Evolutionary conservation across 805 yeast species (phyloP).

Genomic region (Suhomyces vadensis): DNA sequence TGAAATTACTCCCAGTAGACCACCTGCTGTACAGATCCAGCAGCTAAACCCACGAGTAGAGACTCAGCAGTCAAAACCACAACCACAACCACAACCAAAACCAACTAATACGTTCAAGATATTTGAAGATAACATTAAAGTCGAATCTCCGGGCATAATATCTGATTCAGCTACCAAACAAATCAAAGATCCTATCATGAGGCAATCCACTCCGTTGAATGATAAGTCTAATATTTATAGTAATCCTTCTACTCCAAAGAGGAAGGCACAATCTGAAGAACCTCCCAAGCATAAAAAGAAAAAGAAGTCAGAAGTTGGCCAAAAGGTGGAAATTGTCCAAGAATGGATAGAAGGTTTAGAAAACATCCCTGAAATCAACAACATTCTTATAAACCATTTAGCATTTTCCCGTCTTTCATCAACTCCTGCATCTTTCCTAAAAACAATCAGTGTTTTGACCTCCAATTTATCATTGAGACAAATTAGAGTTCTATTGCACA

Average conservation of each 20-base stretch:
- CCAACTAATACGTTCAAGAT: conserved; percentile 10
- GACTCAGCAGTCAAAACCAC: not conserved
- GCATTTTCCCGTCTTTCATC: conserved; percentile 89
- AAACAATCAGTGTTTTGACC: conserved; percentile 58
- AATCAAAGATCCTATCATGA: conserved; percentile 10
- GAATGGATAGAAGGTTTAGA: conserved; percentile 26
- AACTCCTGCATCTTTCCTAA: conserved; percentile 76
- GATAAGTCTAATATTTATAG: conserved; percentile 28
- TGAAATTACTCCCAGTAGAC: conserved; percentile 11
- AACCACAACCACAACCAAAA: not conserved
- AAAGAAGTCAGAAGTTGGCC: conserved; percentile 27
- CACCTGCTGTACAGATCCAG: not conserved
- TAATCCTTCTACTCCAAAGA: conserved; percentile 18
- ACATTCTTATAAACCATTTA: conserved; percentile 75
- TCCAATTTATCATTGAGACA: conserved; percentile 45
- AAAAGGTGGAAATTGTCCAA: conserved; percentile 30
- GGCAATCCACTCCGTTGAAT: conserved; percentile 24
- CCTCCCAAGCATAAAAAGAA: conserved; percentile 23
- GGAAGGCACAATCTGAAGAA: conserved; percentile 38
- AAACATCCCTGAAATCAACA: conserved; percentile 54
- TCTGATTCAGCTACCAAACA: conserved; percentile 22
- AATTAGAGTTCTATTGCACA: conserved; percentile 45
- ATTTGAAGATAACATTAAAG: conserved; percentile 13
- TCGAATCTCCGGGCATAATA: conserved; percentile 1
- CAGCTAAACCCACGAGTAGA: not conserved